Evolutionary conservation across 2,329 filamentous ascomycete species (phyloP).

Genomic region (Neoscytalidium dimidiatum): DNA sequence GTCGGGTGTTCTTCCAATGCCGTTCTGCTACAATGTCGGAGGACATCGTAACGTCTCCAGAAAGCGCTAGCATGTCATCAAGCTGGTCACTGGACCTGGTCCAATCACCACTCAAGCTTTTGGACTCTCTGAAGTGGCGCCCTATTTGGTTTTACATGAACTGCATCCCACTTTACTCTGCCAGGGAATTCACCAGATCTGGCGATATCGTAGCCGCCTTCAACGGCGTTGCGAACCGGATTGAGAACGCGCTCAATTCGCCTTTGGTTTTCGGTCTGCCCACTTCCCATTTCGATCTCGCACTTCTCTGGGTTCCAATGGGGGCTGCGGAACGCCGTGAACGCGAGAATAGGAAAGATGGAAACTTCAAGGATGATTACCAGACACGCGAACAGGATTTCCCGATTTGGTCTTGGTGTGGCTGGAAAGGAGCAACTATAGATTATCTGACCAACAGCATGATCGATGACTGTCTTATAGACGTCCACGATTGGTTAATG

Average conservation of each 20-base stretch:
- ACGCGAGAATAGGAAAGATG: background rate
- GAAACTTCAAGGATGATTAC: too few species aligned
- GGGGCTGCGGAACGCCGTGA: background rate
- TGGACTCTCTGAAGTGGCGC: conserved; percentile 28
- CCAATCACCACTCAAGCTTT: conserved; percentile 31
- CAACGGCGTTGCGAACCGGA: conserved; percentile 33
- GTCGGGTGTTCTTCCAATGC: conserved; percentile 37
- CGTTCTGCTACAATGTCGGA: conserved; percentile 26
- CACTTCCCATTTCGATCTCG: conserved; percentile 26
- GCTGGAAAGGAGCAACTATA: conserved; percentile 27
- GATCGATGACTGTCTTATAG: conserved; percentile 27
- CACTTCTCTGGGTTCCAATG: conserved; percentile 31
- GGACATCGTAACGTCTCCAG: conserved; percentile 33
- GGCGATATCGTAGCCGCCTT: conserved; percentile 39
- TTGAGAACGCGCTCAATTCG: conserved; percentile 27
- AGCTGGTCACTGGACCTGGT: conserved; percentile 38
- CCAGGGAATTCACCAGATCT: conserved; percentile 27
- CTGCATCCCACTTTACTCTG: conserved; percentile 33
- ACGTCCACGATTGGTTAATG: conserved; percentile 36
- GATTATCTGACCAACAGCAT: background rate
- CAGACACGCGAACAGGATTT: conserved; percentile 27
- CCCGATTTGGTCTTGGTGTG: conserved; percentile 41
- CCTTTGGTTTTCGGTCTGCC: conserved; percentile 34
- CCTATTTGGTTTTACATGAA: conserved; percentile 35
- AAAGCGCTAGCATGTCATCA: conserved; percentile 22